Percentiles rank a stretch among this genome's conserved stretches.
Conservation (phyloP, 1,139 yeast genomes). For the Pichia sp. region DNA sequence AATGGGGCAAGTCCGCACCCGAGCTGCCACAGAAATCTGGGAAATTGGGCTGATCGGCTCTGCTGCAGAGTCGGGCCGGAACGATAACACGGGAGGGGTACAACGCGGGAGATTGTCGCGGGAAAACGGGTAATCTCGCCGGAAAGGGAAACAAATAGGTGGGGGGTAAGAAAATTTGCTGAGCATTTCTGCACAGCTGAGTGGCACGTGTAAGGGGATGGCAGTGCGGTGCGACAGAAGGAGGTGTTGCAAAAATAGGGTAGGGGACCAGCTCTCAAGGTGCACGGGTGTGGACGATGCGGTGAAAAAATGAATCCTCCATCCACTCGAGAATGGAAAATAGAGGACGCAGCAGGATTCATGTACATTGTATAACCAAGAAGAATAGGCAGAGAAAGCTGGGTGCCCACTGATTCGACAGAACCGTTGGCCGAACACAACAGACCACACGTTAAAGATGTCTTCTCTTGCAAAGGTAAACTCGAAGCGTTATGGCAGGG, state of each 20-base stretch:
- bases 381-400: too few relatives aligned
- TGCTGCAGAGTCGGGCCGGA: background rate
- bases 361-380: too few relatives aligned
- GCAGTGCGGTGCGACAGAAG: background rate
- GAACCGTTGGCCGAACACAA: background rate
- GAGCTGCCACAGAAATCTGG: background rate
- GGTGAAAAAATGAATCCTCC: background rate
- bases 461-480: constrained; percentile 12
- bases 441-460: constrained; percentile 7
- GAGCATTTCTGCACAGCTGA: background rate
- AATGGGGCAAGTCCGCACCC: constrained; percentile 1
- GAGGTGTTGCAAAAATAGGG: background rate
- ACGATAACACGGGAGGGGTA: background rate
- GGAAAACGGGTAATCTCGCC: background rate
- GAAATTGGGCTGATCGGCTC: background rate
- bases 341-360: background rate
- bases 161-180: background rate
- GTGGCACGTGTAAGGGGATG: background rate
- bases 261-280: background rate
- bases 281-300: background rate
- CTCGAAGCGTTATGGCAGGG: constrained; percentile 25
- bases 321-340: background rate
- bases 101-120: background rate
- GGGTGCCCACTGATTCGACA: too few relatives aligned
- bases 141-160: background rate